phyloP scores from a whole-genome alignment of 1,284 basidiomycete genomes.

The Phylloporus gajari region DNA sequence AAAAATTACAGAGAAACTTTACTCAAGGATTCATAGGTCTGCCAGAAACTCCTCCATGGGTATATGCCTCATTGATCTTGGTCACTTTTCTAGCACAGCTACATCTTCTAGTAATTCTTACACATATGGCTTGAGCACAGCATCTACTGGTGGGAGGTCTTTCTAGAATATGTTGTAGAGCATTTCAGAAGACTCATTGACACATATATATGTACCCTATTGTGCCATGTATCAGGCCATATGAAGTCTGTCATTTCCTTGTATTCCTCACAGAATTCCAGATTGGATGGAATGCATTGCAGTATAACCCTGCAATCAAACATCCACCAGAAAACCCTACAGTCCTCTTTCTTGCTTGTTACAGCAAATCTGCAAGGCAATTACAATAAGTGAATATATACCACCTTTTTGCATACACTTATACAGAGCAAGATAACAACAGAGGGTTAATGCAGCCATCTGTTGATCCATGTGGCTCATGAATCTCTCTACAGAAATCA shows the following conservation, averaged over 20 bases:
- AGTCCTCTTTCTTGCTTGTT: constrained; percentile 6
- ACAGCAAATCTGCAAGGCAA: constrained; percentile 12
- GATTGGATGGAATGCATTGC: constrained; percentile 8
- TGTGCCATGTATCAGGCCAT: constrained; percentile 1
- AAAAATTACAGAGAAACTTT: constrained; percentile 21
- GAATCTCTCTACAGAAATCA: background rate
- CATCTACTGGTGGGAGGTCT: constrained; percentile 18
- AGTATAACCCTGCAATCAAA: constrained; percentile 8
- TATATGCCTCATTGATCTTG: background rate
- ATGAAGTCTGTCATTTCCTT: constrained; percentile 14
- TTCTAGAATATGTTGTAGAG: constrained; percentile 2
- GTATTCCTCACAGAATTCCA: constrained; percentile 13
- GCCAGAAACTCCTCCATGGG: constrained; percentile 11
- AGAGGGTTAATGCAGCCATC: background rate
- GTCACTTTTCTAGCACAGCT: background rate
- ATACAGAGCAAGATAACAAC: constrained; percentile 11
- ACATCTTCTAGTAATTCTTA: constrained; percentile 15
- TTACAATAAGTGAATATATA: background rate
- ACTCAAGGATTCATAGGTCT: constrained; percentile 15
- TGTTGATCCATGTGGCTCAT: background rate
- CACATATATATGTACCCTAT: background rate
- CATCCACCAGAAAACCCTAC: constrained; percentile 18
- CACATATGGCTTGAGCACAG: constrained; percentile 13
- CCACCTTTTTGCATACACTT: background rate
- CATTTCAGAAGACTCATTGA: background rate